Evolutionary conservation across 2,329 filamentous ascomycete genomes (phyloP).

Genomic region (Diaporthe humulicola): DNA sequence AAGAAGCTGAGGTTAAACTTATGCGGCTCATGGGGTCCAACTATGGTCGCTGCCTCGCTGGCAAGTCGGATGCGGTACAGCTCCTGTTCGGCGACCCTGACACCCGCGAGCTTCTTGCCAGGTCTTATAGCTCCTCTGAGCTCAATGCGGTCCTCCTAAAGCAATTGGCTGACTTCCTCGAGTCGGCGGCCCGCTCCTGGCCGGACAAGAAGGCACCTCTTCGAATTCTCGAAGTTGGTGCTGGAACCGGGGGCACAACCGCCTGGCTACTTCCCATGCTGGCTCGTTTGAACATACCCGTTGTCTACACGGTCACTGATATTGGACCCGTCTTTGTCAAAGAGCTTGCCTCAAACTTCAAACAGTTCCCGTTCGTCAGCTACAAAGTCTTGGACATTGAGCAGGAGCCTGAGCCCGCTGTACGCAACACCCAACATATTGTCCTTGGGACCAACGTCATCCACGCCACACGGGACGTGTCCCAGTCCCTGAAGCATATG

Average conservation of each 20-base stretch:
- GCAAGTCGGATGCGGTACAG: slow-evolving; percentile 7
- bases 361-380: slow-evolving; percentile 8
- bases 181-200: neutral
- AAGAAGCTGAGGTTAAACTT: slow-evolving; percentile 11
- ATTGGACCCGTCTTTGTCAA: slow-evolving; percentile 19
- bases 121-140: neutral
- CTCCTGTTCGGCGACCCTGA: slow-evolving; percentile 13
- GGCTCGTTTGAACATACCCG: slow-evolving; percentile 7
- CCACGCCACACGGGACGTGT: slow-evolving; percentile 7
- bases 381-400: slow-evolving; percentile 17
- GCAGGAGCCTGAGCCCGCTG: neutral
- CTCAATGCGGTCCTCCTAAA: slow-evolving; percentile 8
- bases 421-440: neutral
- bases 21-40: slow-evolving; percentile 1
- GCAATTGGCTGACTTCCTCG: neutral
- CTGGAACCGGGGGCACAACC: slow-evolving; percentile 4
- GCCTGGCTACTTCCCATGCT: slow-evolving; percentile 23
- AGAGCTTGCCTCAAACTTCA: neutral
- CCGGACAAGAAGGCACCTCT: neutral
- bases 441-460: slow-evolving; percentile 12
- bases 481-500: neutral
- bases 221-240: neutral
- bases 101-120: neutral
- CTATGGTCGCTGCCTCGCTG: neutral
- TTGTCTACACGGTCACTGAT: slow-evolving; percentile 7